Evolutionary conservation across 2,329 filamentous ascomycete species (phyloP), one percentile per base, ranked within the genome.

Genomic region (Pseudogymnoascus sp.): DNA sequence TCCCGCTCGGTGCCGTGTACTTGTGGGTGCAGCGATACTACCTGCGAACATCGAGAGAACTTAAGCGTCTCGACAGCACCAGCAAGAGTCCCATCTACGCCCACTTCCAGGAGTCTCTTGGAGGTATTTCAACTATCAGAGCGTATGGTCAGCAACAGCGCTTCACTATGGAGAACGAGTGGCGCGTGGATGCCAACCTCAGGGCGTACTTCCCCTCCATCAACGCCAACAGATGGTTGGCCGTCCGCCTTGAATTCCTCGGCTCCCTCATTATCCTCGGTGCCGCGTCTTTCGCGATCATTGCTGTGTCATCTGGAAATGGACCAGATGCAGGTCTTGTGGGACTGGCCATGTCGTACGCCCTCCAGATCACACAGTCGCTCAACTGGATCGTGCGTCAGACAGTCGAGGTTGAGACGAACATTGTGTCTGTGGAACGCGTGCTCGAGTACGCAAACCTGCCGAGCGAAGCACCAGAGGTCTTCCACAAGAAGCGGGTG

Each of bases 361-460:
- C 92, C 38, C 82, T 99, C 65, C 91, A 97, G 77, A 97, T 99
- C 71, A 99, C 94, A 1, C 90, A 93, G 67, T 96, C 92, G 35
- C 82, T 99, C 70, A 99, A 97, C 78, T 99, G 94, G 94, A 97
- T 99, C 70, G 94, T 99, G 59, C 86, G 95, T 62, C 94, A 99
- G 76, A 97, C 92, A 0, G 94, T 99, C 34, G 95, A 99, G 75
- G 94, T 99, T n/a, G 95, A 99, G 79, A 97, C 93, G n/a, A 99
- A 99, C 75, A 99, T 99, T 70, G 93, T 99, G 50, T 96, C 93
- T 8, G 94, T 99, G 37, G 94, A 99, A 80, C 89, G 94, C 70
- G 92, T 99, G 57, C 85, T 99, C 58, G 95, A 99, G 75, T 99
- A 99, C 76, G 90, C 93, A 62, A 82, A 84, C 58, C 81, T 99